Conservation (phyloP, 345 rosid species). For the Gossypium stocksii region DNA sequence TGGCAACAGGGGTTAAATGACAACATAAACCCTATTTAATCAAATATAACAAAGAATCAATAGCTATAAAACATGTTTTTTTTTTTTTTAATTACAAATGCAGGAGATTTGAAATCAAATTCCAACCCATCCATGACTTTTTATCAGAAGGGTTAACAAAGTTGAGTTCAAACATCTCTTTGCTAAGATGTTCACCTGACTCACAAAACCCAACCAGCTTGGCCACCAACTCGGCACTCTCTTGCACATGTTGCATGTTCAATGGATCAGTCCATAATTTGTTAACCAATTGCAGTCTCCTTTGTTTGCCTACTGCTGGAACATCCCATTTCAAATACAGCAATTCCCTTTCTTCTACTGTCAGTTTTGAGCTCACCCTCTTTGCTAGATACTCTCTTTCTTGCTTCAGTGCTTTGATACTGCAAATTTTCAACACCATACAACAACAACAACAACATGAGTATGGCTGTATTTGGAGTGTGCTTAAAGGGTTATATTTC, state of each 20-base stretch:
- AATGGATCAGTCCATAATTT: slow-evolving; percentile 82
- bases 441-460: background rate
- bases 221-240: slow-evolving; percentile 77
- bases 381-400: slow-evolving; percentile 86
- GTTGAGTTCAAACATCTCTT: slow-evolving; percentile 88
- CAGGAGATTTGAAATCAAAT: slow-evolving; percentile 68
- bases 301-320: slow-evolving; percentile 73
- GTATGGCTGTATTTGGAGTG: background rate
- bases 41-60: background rate
- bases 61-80: background rate
- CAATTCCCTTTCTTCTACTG: slow-evolving; percentile 73
- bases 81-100: slow-evolving; percentile 39
- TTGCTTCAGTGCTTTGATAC: slow-evolving; percentile 75
- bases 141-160: slow-evolving; percentile 71
- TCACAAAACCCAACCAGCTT: slow-evolving; percentile 90
- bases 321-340: slow-evolving; percentile 81
- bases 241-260: slow-evolving; percentile 59
- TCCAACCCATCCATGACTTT: slow-evolving; percentile 97
- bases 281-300: slow-evolving; percentile 79
- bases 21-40: background rate
- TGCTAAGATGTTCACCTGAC: slow-evolving; percentile 61
- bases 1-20: background rate
- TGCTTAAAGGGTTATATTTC: too few relatives aligned
- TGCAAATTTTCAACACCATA: slow-evolving; percentile 22
- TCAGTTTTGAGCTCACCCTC: slow-evolving; percentile 69